Base-by-base conservation (phyloP, 768 basidiomycete genomes). In the Vararia minispora region DNA sequence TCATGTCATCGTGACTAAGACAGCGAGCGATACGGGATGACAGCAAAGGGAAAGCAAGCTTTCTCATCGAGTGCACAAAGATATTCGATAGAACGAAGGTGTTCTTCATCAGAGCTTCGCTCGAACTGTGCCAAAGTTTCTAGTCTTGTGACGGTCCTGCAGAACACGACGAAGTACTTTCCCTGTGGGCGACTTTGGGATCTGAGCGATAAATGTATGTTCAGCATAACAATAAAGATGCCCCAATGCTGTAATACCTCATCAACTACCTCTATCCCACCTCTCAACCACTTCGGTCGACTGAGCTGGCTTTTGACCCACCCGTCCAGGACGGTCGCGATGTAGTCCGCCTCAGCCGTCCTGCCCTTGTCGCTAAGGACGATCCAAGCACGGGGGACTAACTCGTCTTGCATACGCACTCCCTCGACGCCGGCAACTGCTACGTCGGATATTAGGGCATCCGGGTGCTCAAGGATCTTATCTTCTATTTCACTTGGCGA, bases 401-500 rank as follows among this genome's bases (percentile, higher is more conserved):
- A 76, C 58, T 87, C 85, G 50, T 85, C 81, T 0, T 65, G 62
- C 0, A 77, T 77, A 3, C 78, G 75, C 0, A 76, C 79, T 20
- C 81, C 81, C 14, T 64, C 69, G 2, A 89, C 80, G 11, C 85
- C 85, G 0, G 79, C 81, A 13, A 88, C 85, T 1, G 69, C 65
- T 11, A 64, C 79, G 44, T 88, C 86, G 7, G 53, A 57, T 42
- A 87, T 69, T 33, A 85, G 64, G 13, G 60, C 60, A 6, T 67
- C 66, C 0, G 83, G 79, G 27, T 87, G 73, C 0, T 63, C 63
- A 14, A 77, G 64, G 2, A 88, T 59, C 17, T 66, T 68, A 20
- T 73, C 64, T 52, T 88, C 86, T 36, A 88, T 79, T 52, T 89
- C 85, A 13, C 71, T 68, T 1, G 85, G 86, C 0, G 86, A 84